phyloP scores from a whole-genome alignment of 2,329 filamentous ascomycete species.

The Aureobasidium musti region DNA sequence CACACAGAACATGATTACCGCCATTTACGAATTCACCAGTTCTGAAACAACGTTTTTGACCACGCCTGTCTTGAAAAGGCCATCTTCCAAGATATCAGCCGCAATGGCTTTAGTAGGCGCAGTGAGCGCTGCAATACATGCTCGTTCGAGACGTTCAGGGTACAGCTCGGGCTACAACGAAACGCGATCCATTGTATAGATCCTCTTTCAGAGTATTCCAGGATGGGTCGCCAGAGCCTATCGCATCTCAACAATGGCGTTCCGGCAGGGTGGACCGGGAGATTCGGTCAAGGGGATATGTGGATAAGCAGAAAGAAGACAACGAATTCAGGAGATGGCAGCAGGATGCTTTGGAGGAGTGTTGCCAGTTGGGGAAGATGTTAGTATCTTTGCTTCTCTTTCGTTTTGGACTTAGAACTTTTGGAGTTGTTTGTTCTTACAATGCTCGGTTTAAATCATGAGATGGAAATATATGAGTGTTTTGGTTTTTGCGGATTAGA shows the following conservation, averaged over 20 bases:
- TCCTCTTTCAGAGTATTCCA: constrained; percentile 39
- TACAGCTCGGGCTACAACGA: constrained; percentile 40
- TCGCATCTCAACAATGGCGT: constrained; percentile 39
- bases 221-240: constrained; percentile 35
- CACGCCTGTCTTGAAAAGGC: background rate
- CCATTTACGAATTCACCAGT: background rate
- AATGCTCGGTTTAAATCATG: too few species aligned
- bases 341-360: constrained; percentile 37
- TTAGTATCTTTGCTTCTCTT: too few species aligned
- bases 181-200: constrained; percentile 42
- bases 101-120: constrained; percentile 31
- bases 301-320: constrained; percentile 35
- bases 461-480: too few species aligned
- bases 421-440: too few species aligned
- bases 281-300: constrained; percentile 32
- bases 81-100: constrained; percentile 30
- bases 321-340: constrained; percentile 35
- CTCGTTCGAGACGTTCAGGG: constrained; percentile 39
- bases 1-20: background rate
- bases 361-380: too few species aligned
- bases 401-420: too few species aligned
- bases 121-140: constrained; percentile 27
- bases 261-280: constrained; percentile 33
- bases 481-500: too few species aligned
- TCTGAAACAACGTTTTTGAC: constrained; percentile 1